A percentile compares a stretch with the other conserved stretches of the same genome.
Conservation (phyloP, 2,329 filamentous ascomycete genomes). For the Alternaria arbusti region DNA sequence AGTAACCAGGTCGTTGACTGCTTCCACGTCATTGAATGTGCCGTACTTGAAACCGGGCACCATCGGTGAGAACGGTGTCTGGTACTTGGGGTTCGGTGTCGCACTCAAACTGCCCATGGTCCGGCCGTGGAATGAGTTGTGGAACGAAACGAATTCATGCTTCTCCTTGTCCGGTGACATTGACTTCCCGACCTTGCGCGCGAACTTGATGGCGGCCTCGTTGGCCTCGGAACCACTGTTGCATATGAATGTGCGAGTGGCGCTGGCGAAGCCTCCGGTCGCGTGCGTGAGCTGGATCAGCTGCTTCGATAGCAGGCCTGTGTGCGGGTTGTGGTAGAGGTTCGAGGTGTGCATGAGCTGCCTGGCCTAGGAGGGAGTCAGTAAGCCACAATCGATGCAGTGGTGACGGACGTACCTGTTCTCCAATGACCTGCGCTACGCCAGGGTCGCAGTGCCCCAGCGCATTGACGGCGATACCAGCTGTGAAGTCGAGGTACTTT, state of each 20-base stretch:
- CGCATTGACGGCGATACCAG: constrained; percentile 93
- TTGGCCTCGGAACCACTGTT: constrained; percentile 98
- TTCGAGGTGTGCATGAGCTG: constrained; percentile 92
- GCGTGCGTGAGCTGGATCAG: constrained; percentile 81
- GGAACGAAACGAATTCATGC: constrained; percentile 86
- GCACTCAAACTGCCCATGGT: constrained; percentile 96
- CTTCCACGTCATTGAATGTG: constrained; percentile 79
- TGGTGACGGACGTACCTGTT: constrained; percentile 65
- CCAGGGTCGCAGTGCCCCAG: constrained; percentile 89
- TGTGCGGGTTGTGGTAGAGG: constrained; percentile 97
- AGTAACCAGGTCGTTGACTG: constrained; percentile 75
- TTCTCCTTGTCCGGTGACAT: constrained; percentile 74
- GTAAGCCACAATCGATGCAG: background rate
- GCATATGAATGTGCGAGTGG: constrained; percentile 84
- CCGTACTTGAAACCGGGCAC: constrained; percentile 90
- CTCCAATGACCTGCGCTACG: constrained; percentile 73
- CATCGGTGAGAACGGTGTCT: constrained; percentile 94
- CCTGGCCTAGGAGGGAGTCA: constrained; percentile 52
- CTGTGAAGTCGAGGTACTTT: constrained; percentile 91
- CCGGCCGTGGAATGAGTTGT: constrained; percentile 91
- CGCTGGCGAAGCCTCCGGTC: constrained; percentile 82
- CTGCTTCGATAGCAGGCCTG: constrained; percentile 82
- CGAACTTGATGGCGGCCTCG: constrained; percentile 96
- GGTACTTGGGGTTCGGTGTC: constrained; percentile 97
- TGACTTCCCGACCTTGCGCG: constrained; percentile 85